Evolutionary conservation across 768 basidiomycete genomes (phyloP).

Genomic region (Rickenella mellea): DNA sequence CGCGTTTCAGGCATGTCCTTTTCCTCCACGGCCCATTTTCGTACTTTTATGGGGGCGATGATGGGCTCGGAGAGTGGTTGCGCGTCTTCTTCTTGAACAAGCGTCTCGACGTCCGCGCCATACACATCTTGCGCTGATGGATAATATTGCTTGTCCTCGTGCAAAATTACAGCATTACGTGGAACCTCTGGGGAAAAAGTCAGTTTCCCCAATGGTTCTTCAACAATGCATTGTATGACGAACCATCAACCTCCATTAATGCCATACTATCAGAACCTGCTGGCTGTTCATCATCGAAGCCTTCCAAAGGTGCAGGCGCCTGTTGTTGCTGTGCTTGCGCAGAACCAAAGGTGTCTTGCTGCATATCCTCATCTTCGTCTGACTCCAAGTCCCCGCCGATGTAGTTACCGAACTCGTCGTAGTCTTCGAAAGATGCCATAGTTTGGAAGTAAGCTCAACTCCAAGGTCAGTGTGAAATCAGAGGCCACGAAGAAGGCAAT

Average conservation of each 20-base stretch:
- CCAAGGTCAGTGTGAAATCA: background rate
- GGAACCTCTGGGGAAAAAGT: constrained; percentile 43
- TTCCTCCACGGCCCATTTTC: constrained; percentile 92
- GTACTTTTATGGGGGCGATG: constrained; percentile 87
- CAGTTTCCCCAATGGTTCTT: background rate
- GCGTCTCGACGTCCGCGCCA: constrained; percentile 86
- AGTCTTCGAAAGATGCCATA: constrained; percentile 64
- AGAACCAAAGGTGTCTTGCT: constrained; percentile 30
- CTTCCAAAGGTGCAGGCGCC: constrained; percentile 59
- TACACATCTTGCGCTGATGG: constrained; percentile 88
- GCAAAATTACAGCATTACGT: constrained; percentile 79
- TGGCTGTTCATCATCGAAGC: constrained; percentile 68
- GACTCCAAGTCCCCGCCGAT: constrained; percentile 93
- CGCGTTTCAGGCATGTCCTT: constrained; percentile 93
- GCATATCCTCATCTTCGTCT: constrained; percentile 61
- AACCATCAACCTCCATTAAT: constrained; percentile 83
- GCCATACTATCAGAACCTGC: constrained; percentile 38
- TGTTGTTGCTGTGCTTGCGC: constrained; percentile 22
- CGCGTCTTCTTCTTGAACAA: constrained; percentile 97
- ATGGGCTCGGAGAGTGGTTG: constrained; percentile 95
- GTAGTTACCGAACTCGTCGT: constrained; percentile 96
- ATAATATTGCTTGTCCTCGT: constrained; percentile 98
- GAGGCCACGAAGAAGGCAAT: too few species aligned
- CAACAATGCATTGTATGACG: constrained; percentile 7
- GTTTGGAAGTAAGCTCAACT: constrained; percentile 1